Conservation (phyloP, 2,329 filamentous ascomycete genomes). For the Bipolaris zeicola region DNA sequence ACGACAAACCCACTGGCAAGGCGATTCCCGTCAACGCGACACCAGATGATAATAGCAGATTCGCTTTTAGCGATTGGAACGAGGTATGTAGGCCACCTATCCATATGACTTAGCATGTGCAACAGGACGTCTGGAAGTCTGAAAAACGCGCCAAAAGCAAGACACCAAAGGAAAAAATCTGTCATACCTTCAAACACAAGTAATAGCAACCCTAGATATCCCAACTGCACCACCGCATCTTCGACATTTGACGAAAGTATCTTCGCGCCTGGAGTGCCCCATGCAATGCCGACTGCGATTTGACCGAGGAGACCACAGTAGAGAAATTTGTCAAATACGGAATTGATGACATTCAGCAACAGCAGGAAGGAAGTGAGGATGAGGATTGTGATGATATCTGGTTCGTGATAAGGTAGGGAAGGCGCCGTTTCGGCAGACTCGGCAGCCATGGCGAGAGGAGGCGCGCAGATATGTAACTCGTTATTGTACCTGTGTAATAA, state of each 20-base stretch:
- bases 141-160: too few species aligned
- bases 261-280: constrained; percentile 68
- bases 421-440: neutral
- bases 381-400: constrained; percentile 64
- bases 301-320: constrained; percentile 77
- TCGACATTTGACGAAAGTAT: constrained; percentile 63
- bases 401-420: constrained; percentile 65
- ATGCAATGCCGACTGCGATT: constrained; percentile 71
- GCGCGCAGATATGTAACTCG: neutral
- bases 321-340: constrained; percentile 62
- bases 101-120: constrained; percentile 10
- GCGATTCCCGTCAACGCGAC: constrained; percentile 71
- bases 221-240: constrained; percentile 65
- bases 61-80: constrained; percentile 61
- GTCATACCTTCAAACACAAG: constrained; percentile 70
- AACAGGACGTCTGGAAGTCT: neutral
- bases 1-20: constrained; percentile 69
- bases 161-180: neutral
- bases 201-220: constrained; percentile 74
- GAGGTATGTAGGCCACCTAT: constrained; percentile 64
- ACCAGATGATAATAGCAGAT: constrained; percentile 62
- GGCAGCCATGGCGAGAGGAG: neutral
- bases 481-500: neutral
- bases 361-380: constrained; percentile 67
- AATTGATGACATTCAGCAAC: constrained; percentile 64